A percentile compares a stretch with the other conserved stretches of the same genome.
Evolutionary conservation across 2,329 filamentous ascomycete species (phyloP).

Genomic region (Ophiognomonia clavigignenti-juglandacearum): DNA sequence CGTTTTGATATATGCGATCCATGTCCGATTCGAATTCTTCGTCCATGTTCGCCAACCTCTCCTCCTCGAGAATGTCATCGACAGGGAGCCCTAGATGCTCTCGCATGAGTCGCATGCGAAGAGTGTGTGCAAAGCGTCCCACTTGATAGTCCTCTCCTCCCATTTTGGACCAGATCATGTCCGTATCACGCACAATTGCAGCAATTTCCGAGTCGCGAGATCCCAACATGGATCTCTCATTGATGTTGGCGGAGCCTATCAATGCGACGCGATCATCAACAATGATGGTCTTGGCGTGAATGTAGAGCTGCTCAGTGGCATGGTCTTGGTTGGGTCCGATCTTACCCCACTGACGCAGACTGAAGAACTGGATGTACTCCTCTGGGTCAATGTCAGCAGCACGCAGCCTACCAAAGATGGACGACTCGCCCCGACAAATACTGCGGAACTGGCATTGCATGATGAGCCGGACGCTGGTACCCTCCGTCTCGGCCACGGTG

Average conservation of each 20-base stretch:
- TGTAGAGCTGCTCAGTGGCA: slow-evolving; percentile 95
- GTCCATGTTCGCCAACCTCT: slow-evolving; percentile 63
- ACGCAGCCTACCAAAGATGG: slow-evolving; percentile 82
- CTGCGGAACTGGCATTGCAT: slow-evolving; percentile 96
- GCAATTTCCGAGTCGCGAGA: slow-evolving; percentile 89
- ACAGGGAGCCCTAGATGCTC: slow-evolving; percentile 96
- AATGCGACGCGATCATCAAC: slow-evolving; percentile 90
- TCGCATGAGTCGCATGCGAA: slow-evolving; percentile 90
- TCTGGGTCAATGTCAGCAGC: slow-evolving; percentile 82
- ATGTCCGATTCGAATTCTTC: slow-evolving; percentile 54
- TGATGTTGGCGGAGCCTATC: slow-evolving; percentile 98
- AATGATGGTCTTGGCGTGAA: slow-evolving; percentile 94
- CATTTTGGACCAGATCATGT: slow-evolving; percentile 91
- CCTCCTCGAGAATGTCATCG: slow-evolving; percentile 80
- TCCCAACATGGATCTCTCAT: slow-evolving; percentile 93
- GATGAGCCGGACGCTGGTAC: slow-evolving; percentile 89
- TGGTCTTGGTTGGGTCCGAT: slow-evolving; percentile 78
- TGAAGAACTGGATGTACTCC: slow-evolving; percentile 94
- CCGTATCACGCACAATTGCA: slow-evolving; percentile 83
- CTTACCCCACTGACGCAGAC: slow-evolving; percentile 84
- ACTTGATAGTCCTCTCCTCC: slow-evolving; percentile 84
- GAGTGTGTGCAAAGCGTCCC: slow-evolving; percentile 84
- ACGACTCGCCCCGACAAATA: slow-evolving; percentile 87
- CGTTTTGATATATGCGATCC: slow-evolving; percentile 56
- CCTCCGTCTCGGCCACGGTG: slow-evolving; percentile 88